Conservation (phyloP, 352 stramenopile species). For the Globisporangium viniferum region DNA sequence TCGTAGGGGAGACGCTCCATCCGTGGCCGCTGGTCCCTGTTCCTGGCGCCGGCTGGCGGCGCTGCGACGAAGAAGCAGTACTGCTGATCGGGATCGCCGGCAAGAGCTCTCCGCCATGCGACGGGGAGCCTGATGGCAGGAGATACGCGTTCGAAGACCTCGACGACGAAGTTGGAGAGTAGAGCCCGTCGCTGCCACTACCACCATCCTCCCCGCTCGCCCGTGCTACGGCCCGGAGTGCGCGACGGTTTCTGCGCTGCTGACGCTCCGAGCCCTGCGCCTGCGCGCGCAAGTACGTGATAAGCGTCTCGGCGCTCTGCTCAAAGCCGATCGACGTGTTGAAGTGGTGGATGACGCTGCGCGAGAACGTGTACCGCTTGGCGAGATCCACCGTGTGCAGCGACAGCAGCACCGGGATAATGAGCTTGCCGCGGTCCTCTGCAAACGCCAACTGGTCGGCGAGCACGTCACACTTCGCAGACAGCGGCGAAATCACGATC, state of each 20-base stretch:
- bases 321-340: conserved; percentile 75
- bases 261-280: conserved; percentile 23
- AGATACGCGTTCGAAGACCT: conserved; percentile 11
- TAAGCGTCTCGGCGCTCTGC: conserved; percentile 64
- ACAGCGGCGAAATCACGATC: conserved; percentile 66
- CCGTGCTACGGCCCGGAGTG: neutral
- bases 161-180: conserved; percentile 13
- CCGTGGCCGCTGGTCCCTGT: conserved; percentile 25
- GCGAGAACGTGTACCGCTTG: conserved; percentile 79
- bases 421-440: conserved; percentile 69
- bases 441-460: conserved; percentile 79
- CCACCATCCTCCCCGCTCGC: conserved; percentile 21
- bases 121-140: neutral
- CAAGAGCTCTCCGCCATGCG: neutral
- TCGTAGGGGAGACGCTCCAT: conserved; percentile 28
- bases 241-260: conserved; percentile 10
- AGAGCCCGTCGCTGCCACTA: conserved; percentile 17
- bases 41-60: conserved; percentile 1
- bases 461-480: conserved; percentile 63
- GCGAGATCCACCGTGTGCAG: conserved; percentile 68
- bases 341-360: conserved; percentile 74
- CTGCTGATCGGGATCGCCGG: conserved; percentile 11
- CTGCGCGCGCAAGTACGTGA: conserved; percentile 36
- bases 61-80: neutral
- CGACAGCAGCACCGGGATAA: conserved; percentile 73